phyloP scores from a whole-genome alignment of 164 flowering plant genomes.

The Cinnamomum chago region DNA sequence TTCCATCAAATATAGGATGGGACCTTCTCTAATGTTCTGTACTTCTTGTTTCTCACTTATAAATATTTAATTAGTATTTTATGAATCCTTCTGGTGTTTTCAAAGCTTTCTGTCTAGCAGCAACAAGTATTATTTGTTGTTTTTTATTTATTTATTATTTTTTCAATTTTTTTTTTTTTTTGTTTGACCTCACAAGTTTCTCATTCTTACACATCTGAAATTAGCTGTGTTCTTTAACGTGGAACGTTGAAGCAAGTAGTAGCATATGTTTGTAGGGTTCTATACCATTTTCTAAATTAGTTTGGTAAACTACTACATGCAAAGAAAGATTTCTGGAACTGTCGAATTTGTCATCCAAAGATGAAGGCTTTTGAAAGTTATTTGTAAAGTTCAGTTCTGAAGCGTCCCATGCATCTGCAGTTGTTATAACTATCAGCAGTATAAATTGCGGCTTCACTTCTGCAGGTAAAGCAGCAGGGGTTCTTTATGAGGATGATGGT shows the following conservation, averaged over 20 bases:
- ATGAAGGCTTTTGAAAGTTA: background rate
- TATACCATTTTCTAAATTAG: background rate
- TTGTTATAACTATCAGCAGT: background rate
- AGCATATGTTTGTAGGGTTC: too few species aligned
- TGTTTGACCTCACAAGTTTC: too few species aligned
- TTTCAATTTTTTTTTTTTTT: background rate
- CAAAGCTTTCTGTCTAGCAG: background rate
- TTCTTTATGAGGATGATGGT: constrained; percentile 90
- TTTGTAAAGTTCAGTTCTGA: background rate
- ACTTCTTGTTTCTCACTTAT: too few species aligned
- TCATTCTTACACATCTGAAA: too few species aligned
- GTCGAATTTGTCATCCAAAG: background rate
- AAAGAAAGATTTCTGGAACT: background rate
- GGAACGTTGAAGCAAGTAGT: too few species aligned
- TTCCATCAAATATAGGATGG: too few species aligned
- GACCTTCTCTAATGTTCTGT: too few species aligned
- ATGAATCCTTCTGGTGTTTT: too few species aligned
- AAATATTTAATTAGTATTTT: too few species aligned
- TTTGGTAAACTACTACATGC: background rate
- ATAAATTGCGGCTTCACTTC: background rate
- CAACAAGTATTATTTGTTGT: background rate
- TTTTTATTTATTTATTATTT: background rate
- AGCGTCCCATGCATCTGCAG: background rate
- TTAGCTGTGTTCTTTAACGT: too few species aligned
- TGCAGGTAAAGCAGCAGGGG: constrained; percentile 86